Conservation (phyloP, 2,329 filamentous ascomycete genomes). For the Colletotrichum sp. region DNA sequence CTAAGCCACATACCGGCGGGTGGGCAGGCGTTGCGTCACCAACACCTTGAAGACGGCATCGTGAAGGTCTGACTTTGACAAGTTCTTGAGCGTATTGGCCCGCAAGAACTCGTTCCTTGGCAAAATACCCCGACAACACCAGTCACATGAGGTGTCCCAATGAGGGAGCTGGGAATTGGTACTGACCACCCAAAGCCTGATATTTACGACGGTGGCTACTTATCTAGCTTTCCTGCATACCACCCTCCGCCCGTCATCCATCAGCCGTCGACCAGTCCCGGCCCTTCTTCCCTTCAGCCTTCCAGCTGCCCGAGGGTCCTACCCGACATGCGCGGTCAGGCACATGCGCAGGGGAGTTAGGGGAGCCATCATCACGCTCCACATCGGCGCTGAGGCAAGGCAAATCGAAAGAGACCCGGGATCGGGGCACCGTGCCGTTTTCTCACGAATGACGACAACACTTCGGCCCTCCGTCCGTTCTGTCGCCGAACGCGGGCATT, state of each 20-base stretch:
- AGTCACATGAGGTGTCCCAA: constrained; percentile 1
- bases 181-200: neutral
- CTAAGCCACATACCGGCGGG: neutral
- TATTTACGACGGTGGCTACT: neutral
- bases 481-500: neutral
- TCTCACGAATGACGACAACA: neutral
- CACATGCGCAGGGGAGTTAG: neutral
- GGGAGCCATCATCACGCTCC: neutral
- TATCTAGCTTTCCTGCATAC: neutral
- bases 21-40: neutral
- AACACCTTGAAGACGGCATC: neutral
- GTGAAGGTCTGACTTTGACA: neutral
- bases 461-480: neutral
- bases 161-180: neutral
- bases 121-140: neutral
- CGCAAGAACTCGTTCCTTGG: neutral
- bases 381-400: neutral
- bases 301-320: neutral
- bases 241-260: neutral
- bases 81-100: neutral
- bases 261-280: neutral
- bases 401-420: neutral
- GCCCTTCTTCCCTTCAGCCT: neutral
- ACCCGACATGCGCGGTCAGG: neutral
- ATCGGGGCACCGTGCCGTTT: neutral